Base-by-base conservation (phyloP, 306 rosid genomes). In the Prunus armeniaca region DNA sequence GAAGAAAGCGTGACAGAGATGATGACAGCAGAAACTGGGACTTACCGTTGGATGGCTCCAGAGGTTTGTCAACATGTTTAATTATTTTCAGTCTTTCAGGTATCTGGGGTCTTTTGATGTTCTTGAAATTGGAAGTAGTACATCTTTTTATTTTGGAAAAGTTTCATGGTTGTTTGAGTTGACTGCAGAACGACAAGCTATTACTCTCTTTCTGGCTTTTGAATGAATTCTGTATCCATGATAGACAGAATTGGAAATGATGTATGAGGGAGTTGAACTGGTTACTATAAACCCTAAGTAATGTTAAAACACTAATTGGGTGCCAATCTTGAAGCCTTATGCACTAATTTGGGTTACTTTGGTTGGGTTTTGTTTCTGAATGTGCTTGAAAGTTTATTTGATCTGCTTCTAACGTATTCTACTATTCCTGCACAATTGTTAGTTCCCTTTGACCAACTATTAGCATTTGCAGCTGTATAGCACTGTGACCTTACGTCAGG, bases 41-140 rank as follows among this genome's bases (percentile, higher is more conserved):
- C 98, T 47, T 93, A 93, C 83, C 95, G 98, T 11, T 93, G 98
- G 98, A 93, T 93, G 98, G 98, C 98, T 76, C 98, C 98, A 15
- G 97, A 93, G 97, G 98, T 91, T 83, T 81, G 82, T 70, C 45
- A 18, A 28, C 67, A 12, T 73, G 69, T 52, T 70, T 47, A 67
- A 45, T 69, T 58, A 45, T 11, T 45, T 67, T 22, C 6, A 45
- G 38, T n/a, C n/a, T 14, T 14, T 46, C 56, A 22, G n/a, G 3
- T 45, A 54, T 49, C 1, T 69, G 18, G 45, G 41, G 60, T 6
- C 2, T 13, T 17, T 25, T 9, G 24, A 27, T 17, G 41, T 41
- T 57, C 38, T 12, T 24, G 14, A 47, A 68, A 68, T 12, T 27
- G 41, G 15, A 22, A 46, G 27, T 14, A 1, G 9, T 7, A 30